A percentile compares a stretch with the other conserved stretches of the same genome.
Conservation (phyloP, 768 basidiomycete genomes). For the Russula lepida region DNA sequence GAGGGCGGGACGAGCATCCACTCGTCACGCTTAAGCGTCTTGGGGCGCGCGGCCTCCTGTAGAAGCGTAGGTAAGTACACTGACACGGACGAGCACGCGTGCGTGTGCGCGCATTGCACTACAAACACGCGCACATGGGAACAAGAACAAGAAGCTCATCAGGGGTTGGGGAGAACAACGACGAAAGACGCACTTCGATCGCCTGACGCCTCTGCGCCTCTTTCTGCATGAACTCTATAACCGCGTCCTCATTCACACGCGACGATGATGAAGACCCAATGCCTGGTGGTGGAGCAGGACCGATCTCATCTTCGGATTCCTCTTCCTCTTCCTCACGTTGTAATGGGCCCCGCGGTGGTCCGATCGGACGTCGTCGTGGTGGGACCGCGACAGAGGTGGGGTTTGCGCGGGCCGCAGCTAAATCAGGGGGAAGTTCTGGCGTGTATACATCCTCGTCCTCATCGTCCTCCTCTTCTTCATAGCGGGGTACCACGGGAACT, state of each 20-base stretch:
- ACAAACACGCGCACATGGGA: not conserved
- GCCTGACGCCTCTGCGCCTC: slow-evolving; percentile 71
- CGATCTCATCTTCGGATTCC: slow-evolving; percentile 69
- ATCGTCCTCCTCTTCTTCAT: slow-evolving; percentile 33
- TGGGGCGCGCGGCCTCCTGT: slow-evolving; percentile 71
- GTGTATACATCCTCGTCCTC: slow-evolving; percentile 63
- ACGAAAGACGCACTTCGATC: slow-evolving; percentile 42
- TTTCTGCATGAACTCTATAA: slow-evolving; percentile 74
- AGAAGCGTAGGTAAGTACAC: not conserved
- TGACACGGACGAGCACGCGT: not conserved
- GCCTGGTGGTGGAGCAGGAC: slow-evolving; percentile 41
- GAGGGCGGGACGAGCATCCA: slow-evolving; percentile 98
- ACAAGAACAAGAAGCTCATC: not conserved
- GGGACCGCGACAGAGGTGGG: not conserved
- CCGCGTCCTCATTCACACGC: slow-evolving; percentile 44
- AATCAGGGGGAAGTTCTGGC: slow-evolving; percentile 68
- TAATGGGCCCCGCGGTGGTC: slow-evolving; percentile 44
- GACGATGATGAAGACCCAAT: not conserved
- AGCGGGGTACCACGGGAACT: not conserved
- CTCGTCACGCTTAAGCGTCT: slow-evolving; percentile 75
- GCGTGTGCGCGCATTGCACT: not conserved
- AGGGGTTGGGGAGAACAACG: not conserved
- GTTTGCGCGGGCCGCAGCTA: slow-evolving; percentile 39
- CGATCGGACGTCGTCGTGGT: slow-evolving; percentile 33
- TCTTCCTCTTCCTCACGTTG: slow-evolving; percentile 30